Evolutionary conservation across 805 yeast genomes (phyloP).

Genomic region (Zygosaccharomyces kombuchaensis): DNA sequence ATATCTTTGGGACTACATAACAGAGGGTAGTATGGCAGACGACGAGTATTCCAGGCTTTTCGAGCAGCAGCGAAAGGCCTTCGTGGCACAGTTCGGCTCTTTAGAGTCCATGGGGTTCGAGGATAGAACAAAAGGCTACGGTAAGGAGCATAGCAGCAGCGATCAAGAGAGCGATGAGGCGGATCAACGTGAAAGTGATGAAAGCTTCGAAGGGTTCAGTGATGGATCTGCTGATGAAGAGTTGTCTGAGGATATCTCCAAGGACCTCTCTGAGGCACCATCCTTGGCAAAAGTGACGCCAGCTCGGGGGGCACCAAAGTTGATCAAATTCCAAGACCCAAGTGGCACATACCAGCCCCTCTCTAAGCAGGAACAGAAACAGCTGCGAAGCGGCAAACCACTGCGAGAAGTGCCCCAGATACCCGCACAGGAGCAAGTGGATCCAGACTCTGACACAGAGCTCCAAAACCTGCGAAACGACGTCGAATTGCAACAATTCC

Average conservation of each 20-base stretch:
- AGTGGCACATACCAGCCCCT: slow-evolving; percentile 27
- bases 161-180: slow-evolving; percentile 2
- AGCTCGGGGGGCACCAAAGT: slow-evolving; percentile 15
- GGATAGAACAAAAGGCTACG: slow-evolving; percentile 38
- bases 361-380: slow-evolving; percentile 47
- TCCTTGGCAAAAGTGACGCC: slow-evolving; percentile 1
- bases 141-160: slow-evolving; percentile 6
- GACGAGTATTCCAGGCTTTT: slow-evolving; percentile 29
- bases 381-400: slow-evolving; percentile 58
- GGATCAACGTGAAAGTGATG: slow-evolving; percentile 13
- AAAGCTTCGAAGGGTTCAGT: slow-evolving; percentile 25
- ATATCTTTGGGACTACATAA: neutral
- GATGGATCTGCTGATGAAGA: slow-evolving; percentile 21
- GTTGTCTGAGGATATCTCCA: slow-evolving; percentile 11
- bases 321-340: slow-evolving; percentile 29
- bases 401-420: slow-evolving; percentile 20
- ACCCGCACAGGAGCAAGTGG: slow-evolving; percentile 9
- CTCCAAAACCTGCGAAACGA: slow-evolving; percentile 62
- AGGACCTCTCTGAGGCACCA: slow-evolving; percentile 6
- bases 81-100: slow-evolving; percentile 62
- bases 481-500: slow-evolving; percentile 63
- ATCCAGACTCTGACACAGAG: slow-evolving; percentile 34
- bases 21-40: slow-evolving; percentile 10
- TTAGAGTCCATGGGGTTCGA: slow-evolving; percentile 51
- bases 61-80: slow-evolving; percentile 53